Conservation (phyloP, 106 monocot genomes). For the Dioscorea zingiberensis region DNA sequence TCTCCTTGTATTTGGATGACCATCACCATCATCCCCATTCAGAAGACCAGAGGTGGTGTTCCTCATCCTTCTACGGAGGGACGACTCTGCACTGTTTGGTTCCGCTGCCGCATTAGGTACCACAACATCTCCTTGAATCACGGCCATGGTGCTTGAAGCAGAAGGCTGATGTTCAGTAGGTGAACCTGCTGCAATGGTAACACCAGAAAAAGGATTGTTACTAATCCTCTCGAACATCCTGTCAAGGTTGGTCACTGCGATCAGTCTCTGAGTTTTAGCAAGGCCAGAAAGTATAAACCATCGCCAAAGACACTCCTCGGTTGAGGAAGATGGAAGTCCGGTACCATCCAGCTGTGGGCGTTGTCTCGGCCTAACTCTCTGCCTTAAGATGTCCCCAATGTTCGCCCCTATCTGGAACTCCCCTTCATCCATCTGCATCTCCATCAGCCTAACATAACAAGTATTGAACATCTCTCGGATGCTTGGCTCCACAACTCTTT, state of each 20-base stretch:
- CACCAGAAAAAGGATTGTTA: conserved; percentile 22
- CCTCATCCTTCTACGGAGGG: conserved; percentile 49
- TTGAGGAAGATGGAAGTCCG: conserved; percentile 22
- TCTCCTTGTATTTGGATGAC: conserved; percentile 56
- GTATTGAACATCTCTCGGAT: conserved; percentile 31
- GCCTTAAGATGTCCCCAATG: conserved; percentile 9
- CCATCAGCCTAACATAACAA: conserved; percentile 25
- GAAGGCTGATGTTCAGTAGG: conserved; percentile 57
- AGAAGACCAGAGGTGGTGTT: conserved; percentile 33
- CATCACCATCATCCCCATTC: conserved; percentile 50
- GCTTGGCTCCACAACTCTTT: conserved; percentile 30
- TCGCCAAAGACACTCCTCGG: conserved; percentile 29
- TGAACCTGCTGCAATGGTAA: conserved; percentile 16
- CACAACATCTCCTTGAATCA: conserved; percentile 62
- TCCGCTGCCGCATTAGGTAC: conserved; percentile 27
- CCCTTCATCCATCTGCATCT: conserved; percentile 21
- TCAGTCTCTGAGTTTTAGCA: too few relatives aligned
- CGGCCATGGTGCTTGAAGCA: conserved; percentile 73
- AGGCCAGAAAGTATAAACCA: conserved; percentile 18
- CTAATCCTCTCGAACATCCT: conserved; percentile 43
- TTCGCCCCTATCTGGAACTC: conserved; percentile 7
- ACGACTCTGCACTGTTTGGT: conserved; percentile 59
- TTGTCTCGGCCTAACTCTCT: conserved; percentile 11
- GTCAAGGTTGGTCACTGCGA: conserved; percentile 17
- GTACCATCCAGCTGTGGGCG: too few relatives aligned